Conservation (phyloP, 345 rosid genomes). For the Euclidium syriacum region DNA sequence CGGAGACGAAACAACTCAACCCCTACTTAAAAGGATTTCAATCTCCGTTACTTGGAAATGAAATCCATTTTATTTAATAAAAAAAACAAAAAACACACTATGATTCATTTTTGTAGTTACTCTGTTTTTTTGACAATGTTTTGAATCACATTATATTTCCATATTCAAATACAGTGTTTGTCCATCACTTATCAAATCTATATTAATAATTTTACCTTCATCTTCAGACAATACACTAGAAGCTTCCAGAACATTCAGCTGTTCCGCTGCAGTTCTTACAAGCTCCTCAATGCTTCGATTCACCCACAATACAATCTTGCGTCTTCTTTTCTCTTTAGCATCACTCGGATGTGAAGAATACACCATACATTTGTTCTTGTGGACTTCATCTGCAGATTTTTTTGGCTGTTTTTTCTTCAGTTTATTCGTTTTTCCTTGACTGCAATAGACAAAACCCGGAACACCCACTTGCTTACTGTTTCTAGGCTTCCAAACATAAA, state of each 20-base stretch:
- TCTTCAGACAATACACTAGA: constrained; percentile 37
- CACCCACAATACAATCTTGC: constrained; percentile 49
- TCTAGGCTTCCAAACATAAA: no score
- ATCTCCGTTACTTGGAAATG: no score
- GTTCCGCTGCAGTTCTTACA: constrained; percentile 28
- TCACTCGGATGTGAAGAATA: constrained; percentile 47
- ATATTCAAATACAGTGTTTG: constrained; percentile 42
- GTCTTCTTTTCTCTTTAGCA: constrained; percentile 30
- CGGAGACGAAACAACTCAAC: no score
- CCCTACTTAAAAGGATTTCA: no score
- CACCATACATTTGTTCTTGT: constrained; percentile 41
- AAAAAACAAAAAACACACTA: no score
- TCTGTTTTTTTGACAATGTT: not conserved
- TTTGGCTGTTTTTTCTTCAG: no score
- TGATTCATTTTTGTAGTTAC: no score
- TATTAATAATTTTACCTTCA: constrained; percentile 44
- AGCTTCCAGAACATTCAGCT: constrained; percentile 15
- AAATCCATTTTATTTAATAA: no score
- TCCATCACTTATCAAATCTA: constrained; percentile 37
- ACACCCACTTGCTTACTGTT: no score
- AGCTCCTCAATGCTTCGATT: constrained; percentile 49
- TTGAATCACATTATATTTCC: not conserved
- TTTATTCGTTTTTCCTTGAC: no score
- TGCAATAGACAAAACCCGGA: no score
- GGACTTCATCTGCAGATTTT: not conserved